Conservation (phyloP, 1,139 yeast genomes). For the Pichia sp. region DNA sequence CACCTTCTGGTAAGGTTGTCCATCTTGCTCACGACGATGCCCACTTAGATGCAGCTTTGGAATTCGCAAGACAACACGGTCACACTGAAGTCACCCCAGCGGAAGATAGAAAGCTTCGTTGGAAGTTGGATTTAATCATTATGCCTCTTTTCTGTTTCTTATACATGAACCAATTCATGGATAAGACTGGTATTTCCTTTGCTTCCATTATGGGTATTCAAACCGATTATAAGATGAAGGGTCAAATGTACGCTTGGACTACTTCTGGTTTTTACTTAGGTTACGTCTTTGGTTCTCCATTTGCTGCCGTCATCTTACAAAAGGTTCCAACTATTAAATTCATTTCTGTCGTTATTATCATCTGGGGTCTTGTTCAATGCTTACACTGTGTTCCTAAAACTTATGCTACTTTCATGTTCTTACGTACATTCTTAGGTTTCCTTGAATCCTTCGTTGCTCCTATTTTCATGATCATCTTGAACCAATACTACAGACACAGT, state of each 20-base stretch:
- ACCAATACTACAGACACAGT: slow-evolving; percentile 48
- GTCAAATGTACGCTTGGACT: slow-evolving; percentile 52
- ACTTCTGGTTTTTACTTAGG: slow-evolving; percentile 56
- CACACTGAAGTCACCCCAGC: slow-evolving; percentile 29
- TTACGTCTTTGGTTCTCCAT: slow-evolving; percentile 49
- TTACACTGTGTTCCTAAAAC: slow-evolving; percentile 41
- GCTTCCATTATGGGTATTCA: slow-evolving; percentile 60
- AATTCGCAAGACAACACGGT: slow-evolving; percentile 27
- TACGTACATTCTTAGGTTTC: slow-evolving; percentile 46
- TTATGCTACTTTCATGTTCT: slow-evolving; percentile 37
- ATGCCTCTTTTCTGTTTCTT: slow-evolving; percentile 53
- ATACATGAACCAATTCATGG: slow-evolving; percentile 61
- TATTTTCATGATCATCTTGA: slow-evolving; percentile 47
- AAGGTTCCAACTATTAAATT: slow-evolving; percentile 43
- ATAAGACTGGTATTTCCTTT: slow-evolving; percentile 54
- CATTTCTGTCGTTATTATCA: slow-evolving; percentile 35
- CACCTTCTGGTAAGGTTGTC: slow-evolving; percentile 36
- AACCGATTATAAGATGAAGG: slow-evolving; percentile 48
- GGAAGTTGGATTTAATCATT: slow-evolving; percentile 53
- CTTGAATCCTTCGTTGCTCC: slow-evolving; percentile 50
- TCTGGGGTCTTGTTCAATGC: slow-evolving; percentile 46
- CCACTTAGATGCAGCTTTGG: slow-evolving; percentile 18
- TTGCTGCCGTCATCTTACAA: slow-evolving; percentile 42
- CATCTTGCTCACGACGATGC: slow-evolving; percentile 31
- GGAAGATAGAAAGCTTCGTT: slow-evolving; percentile 25